Percentiles rank a stretch among this genome's conserved stretches.
Conservation (phyloP, 2,329 filamentous ascomycete genomes). For the Phoma sp. region DNA sequence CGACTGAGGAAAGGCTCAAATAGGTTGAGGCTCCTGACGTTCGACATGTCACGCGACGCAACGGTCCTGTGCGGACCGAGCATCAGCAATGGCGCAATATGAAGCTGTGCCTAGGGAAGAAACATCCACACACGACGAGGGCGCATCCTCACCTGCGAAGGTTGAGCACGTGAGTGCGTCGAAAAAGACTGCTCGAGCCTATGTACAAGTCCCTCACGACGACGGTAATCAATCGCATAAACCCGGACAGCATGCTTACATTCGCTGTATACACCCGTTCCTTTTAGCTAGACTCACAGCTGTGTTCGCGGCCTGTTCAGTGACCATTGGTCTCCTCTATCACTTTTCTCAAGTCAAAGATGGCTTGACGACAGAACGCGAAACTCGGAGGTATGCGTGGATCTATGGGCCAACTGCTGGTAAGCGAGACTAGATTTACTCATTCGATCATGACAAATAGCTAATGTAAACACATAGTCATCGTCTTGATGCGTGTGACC, state of each 20-base stretch:
- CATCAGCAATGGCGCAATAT: not conserved
- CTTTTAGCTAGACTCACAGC: not conserved
- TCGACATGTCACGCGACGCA: not conserved
- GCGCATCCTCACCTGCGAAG: not conserved
- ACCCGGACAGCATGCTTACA: not conserved
- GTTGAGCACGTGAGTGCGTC: not conserved
- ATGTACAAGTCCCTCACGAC: not conserved
- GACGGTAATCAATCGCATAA: not conserved
- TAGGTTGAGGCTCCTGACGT: too few relatives aligned
- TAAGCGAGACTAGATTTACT: not conserved
- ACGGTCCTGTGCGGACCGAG: not conserved
- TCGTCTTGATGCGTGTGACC: not conserved
- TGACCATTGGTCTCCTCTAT: constrained; percentile 3
- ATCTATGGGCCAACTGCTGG: constrained; percentile 3
- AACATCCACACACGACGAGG: not conserved
- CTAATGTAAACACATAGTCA: not conserved
- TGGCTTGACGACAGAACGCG: not conserved
- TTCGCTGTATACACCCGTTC: not conserved
- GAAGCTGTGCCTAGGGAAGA: not conserved
- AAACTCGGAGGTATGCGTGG: not conserved
- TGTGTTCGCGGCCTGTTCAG: not conserved
- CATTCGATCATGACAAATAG: too few relatives aligned
- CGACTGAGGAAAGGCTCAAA: too few relatives aligned
- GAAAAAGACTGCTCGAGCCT: not conserved
- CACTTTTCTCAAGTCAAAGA: not conserved